Conservation (phyloP, 129 eudicot genomes). For the Kitagawia praeruptora region DNA sequence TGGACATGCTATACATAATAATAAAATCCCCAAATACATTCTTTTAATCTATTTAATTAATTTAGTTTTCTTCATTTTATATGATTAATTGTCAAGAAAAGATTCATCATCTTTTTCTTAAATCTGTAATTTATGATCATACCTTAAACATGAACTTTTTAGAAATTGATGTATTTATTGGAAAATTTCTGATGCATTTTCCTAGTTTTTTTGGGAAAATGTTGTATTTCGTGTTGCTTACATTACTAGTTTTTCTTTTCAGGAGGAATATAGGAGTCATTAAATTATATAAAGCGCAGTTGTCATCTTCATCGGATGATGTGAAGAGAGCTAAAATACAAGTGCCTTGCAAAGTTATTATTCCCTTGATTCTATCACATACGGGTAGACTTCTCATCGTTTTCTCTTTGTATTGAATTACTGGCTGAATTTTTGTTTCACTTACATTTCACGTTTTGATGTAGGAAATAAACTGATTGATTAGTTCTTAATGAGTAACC, state of each 20-base stretch:
- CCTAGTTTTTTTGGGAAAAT: background rate
- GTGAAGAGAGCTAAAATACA: conserved; percentile 60
- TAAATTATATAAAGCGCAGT: conserved; percentile 25
- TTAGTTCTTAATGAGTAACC: conserved; percentile 2
- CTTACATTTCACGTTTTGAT: too few species aligned
- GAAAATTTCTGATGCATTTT: background rate
- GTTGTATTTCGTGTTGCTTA: background rate
- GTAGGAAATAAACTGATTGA: background rate
- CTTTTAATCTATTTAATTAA: background rate
- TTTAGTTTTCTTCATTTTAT: background rate
- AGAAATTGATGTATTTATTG: background rate
- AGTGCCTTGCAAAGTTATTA: conserved; percentile 52
- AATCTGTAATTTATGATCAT: background rate
- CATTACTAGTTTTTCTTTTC: conserved; percentile 1
- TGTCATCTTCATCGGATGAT: conserved; percentile 34
- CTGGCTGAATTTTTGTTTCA: background rate
- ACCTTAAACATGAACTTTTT: background rate
- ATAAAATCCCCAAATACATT: background rate
- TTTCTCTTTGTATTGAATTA: background rate
- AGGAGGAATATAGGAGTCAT: conserved; percentile 43
- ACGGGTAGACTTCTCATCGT: conserved; percentile 38
- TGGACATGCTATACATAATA: conserved; percentile 1
- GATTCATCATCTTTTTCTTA: background rate
- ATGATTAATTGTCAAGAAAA: background rate
- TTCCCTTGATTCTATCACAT: conserved; percentile 57